These are phyloP conservation scores for Zygnema circumcarinatum DNA, from an alignment of 139 green algal genomes.

Conservation along the genomic window DNA sequence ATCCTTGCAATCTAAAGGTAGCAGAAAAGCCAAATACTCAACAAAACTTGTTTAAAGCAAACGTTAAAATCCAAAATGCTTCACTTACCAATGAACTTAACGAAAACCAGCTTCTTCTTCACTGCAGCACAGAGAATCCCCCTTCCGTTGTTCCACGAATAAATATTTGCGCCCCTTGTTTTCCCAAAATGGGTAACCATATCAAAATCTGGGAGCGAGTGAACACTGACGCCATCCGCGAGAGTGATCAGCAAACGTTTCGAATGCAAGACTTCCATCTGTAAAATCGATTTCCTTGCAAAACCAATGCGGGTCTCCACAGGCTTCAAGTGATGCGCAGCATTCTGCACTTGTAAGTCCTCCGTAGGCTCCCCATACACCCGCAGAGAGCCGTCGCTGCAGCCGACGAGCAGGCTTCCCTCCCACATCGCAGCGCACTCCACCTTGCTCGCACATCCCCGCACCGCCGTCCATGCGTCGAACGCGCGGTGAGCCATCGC, in stretches of 20 bases:
- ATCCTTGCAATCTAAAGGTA: too few species aligned
- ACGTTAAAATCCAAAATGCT: too few species aligned
- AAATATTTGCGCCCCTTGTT: slow-evolving; percentile 47
- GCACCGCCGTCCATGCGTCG: not conserved
- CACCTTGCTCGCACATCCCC: not conserved
- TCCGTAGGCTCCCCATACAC: not conserved
- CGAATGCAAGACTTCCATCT: slow-evolving; percentile 47
- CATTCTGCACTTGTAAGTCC: not conserved
- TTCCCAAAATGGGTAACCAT: slow-evolving; percentile 36
- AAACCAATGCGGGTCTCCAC: slow-evolving; percentile 38
- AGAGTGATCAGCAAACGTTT: slow-evolving; percentile 19
- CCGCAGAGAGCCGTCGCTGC: slow-evolving; percentile 28
- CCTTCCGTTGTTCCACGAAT: slow-evolving; percentile 28
- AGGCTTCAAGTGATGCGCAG: slow-evolving; percentile 1
- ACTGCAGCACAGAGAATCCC: slow-evolving; percentile 42
- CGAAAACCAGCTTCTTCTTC: slow-evolving; percentile 17
- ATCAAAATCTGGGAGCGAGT: slow-evolving; percentile 43
- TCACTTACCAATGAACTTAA: not conserved
- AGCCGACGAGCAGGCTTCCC: slow-evolving; percentile 19
- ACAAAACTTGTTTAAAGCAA: too few species aligned
- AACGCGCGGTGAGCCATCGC: slow-evolving; percentile 28
- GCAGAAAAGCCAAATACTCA: too few species aligned
- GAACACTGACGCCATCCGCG: slow-evolving; percentile 31
- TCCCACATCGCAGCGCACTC: slow-evolving; percentile 28
- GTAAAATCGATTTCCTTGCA: slow-evolving; percentile 25